Conservation (phyloP, 1,284 basidiomycete genomes). For the Cryptococcus floricola region DNA sequence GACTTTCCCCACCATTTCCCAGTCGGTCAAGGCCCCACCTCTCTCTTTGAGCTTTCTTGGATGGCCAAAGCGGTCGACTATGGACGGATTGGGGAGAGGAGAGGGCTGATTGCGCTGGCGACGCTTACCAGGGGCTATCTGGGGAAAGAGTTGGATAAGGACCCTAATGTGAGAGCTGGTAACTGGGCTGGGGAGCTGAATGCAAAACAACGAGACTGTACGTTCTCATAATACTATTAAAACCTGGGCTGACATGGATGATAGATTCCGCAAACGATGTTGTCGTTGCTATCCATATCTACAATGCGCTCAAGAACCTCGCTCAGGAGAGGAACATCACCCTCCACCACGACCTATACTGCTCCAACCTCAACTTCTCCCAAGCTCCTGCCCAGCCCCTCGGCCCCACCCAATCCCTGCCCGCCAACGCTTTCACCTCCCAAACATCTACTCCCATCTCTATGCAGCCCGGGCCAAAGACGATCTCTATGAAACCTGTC, state of each 20-base stretch:
- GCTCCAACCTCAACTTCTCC: constrained; percentile 10
- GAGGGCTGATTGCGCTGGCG: constrained; percentile 39
- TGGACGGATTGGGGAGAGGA: constrained; percentile 16
- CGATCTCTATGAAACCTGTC: not conserved
- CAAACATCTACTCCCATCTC: not conserved
- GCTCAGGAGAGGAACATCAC: constrained; percentile 14
- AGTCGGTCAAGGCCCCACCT: constrained; percentile 10
- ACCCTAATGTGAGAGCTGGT: constrained; percentile 30
- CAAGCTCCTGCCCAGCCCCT: not conserved
- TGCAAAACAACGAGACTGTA: constrained; percentile 41
- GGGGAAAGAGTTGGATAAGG: constrained; percentile 38
- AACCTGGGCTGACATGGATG: not conserved
- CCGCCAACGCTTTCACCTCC: no score
- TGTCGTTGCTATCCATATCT: constrained; percentile 40
- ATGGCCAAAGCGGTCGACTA: constrained; percentile 42
- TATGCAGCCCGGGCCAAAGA: not conserved
- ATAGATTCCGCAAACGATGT: constrained; percentile 51
- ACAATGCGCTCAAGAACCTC: constrained; percentile 14
- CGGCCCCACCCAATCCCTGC: no score
- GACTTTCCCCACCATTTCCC: constrained; percentile 36
- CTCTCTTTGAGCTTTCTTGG: constrained; percentile 44
- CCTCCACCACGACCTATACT: constrained; percentile 15
- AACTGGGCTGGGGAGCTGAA: constrained; percentile 38
- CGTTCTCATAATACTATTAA: constrained; percentile 18
- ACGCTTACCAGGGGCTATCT: constrained; percentile 38